Evolutionary conservation across 352 stramenopile species (phyloP), one percentile per base, ranked within the genome.

Genomic region (Globisporangium lucens): DNA sequence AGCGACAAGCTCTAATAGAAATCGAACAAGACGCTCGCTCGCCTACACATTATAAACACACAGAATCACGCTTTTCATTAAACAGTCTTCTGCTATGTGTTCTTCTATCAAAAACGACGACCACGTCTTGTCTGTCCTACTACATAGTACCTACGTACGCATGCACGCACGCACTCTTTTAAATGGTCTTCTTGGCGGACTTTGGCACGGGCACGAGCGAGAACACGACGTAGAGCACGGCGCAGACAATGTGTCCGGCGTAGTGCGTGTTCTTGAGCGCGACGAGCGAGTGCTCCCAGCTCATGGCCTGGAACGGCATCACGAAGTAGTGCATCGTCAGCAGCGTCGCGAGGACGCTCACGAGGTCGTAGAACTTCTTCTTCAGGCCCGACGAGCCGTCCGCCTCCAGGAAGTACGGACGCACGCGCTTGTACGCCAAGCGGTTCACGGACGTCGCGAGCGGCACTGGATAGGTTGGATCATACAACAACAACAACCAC

Each of bases 281-380:
- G 52, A 73, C 68, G 30, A 91, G 56, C 66, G 85, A 90, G 69
- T 91, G 57, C 62, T 89, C 81, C 78, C 76, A 86, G 67, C 79
- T 90, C 78, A 91, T 89, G 24, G 76, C 73, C 73, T 85, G 79
- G 71, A 92, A 91, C 47, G 82, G 78, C 71, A 92, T 85, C 20
- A 87, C 84, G 41, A 89, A 84, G 73, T 89, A 90, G 71, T 90
- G 76, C 73, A 89, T 85, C 27, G 71, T 74, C 12, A 89, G 66
- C 6, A 78, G 62, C 33, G 82, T 88, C 27, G 74, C 46, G 43
- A 89, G 7, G 43, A 75, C 76, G 66, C 82, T 77, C 24, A 89
- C 29, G 6, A 88, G 7, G 64, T 91, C 81, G 70, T 91, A 91
- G 12, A 91, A 22, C 69, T 84, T 85, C 72, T 89, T 89, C 59